phyloP scores from a whole-genome alignment of 177 flowering plant species.

The Vitis hybrid region DNA sequence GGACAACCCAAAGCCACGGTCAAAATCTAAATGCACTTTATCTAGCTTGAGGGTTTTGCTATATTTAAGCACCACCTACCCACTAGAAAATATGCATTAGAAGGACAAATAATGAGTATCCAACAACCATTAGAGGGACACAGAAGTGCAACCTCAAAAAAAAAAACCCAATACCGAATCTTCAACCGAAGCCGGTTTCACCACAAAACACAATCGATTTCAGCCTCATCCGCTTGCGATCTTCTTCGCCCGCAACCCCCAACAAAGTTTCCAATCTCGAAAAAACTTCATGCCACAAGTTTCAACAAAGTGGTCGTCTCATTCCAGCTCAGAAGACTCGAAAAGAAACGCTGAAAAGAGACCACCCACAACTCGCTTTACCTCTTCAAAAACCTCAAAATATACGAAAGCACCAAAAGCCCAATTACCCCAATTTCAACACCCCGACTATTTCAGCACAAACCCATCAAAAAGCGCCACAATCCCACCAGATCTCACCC shows the following conservation, averaged over 20 bases:
- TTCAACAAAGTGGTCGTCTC: conserved; percentile 11
- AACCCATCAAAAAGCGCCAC: conserved; percentile 3
- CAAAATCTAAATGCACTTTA: too few relatives aligned
- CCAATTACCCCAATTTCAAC: conserved; percentile 11
- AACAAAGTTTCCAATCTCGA: conserved; percentile 19
- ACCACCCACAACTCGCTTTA: conserved; percentile 5
- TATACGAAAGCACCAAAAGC: neutral
- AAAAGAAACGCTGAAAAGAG: neutral
- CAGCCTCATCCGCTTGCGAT: conserved; percentile 47
- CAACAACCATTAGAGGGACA: neutral
- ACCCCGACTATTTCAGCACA: neutral
- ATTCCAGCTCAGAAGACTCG: conserved; percentile 8
- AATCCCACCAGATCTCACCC: conserved; percentile 17
- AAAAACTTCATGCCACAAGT: conserved; percentile 14
- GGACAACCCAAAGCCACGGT: neutral
- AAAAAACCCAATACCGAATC: neutral
- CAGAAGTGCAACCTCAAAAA: neutral
- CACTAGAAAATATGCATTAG: neutral
- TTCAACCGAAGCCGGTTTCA: conserved; percentile 65
- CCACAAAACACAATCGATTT: conserved; percentile 36
- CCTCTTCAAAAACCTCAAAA: neutral
- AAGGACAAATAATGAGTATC: too few relatives aligned
- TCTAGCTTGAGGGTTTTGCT: too few relatives aligned
- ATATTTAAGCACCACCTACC: conserved; percentile 1
- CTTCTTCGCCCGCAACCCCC: conserved; percentile 17